Conservation (phyloP, 2,329 filamentous ascomycete genomes). For the Arthroderma uncinatum region DNA sequence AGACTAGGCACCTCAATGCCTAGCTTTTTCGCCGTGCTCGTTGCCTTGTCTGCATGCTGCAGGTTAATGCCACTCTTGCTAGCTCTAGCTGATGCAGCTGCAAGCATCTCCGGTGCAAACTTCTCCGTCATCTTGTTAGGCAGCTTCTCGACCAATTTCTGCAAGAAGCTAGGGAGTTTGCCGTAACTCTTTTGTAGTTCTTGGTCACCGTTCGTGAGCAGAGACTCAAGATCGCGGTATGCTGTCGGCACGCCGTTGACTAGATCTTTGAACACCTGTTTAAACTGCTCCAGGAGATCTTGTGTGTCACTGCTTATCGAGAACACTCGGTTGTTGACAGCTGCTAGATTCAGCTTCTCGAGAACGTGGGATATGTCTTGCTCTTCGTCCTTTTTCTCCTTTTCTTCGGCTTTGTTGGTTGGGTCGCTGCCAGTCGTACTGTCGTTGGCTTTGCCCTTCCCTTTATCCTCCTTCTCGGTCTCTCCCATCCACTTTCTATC, state of each 20-base stretch:
- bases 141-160: constrained; percentile 75
- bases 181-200: constrained; percentile 53
- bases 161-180: constrained; percentile 62
- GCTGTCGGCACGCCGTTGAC: constrained; percentile 88
- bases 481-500: background rate
- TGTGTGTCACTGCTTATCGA: constrained; percentile 74
- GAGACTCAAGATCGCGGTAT: constrained; percentile 71
- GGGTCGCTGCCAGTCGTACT: background rate
- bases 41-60: constrained; percentile 40
- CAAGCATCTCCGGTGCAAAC: constrained; percentile 70
- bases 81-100: constrained; percentile 60
- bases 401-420: constrained; percentile 19
- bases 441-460: background rate
- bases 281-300: constrained; percentile 72
- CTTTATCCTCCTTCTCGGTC: background rate
- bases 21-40: constrained; percentile 54
- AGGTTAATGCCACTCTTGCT: constrained; percentile 48
- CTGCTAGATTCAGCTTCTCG: constrained; percentile 70
- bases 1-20: constrained; percentile 58
- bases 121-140: constrained; percentile 68
- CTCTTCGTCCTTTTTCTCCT: constrained; percentile 48
- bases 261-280: constrained; percentile 80
- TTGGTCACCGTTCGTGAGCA: constrained; percentile 52
- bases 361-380: constrained; percentile 69
- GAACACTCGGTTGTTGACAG: constrained; percentile 76